Evolutionary conservation across 768 basidiomycete genomes (phyloP).

Genomic region (Xerocomellus amylosporus): DNA sequence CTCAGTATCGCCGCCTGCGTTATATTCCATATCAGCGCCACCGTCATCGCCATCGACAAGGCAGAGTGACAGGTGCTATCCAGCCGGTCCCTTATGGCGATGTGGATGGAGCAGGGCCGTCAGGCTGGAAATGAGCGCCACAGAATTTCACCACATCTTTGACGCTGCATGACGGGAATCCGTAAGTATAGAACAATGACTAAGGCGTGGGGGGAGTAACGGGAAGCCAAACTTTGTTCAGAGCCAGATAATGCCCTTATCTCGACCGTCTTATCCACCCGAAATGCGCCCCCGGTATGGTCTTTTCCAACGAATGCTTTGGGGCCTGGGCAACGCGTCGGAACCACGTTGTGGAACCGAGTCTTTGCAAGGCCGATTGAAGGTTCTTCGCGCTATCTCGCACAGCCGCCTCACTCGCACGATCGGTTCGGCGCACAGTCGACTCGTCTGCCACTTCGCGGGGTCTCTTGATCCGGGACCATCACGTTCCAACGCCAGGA

Average conservation of each 20-base stretch:
- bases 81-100: conserved; percentile 20
- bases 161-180: conserved; percentile 36
- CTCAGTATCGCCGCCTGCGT: conserved; percentile 36
- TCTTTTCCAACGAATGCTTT: conserved; percentile 22
- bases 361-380: conserved; percentile 30
- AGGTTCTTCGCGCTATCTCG: conserved; percentile 11
- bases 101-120: conserved; percentile 6
- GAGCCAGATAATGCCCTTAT: conserved; percentile 15
- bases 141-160: conserved; percentile 36
- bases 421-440: conserved; percentile 26
- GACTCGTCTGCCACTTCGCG: conserved; percentile 23
- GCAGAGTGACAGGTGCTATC: conserved; percentile 9
- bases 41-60: conserved; percentile 9
- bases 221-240: conserved; percentile 21
- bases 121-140: conserved; percentile 29
- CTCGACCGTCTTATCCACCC: conserved; percentile 22
- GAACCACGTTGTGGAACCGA: conserved; percentile 24
- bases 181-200: conserved; percentile 6
- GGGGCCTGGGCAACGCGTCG: conserved; percentile 9
- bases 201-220: conserved; percentile 3
- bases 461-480: conserved; percentile 46
- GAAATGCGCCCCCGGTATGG: conserved; percentile 35
- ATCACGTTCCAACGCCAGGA: conserved; percentile 38
- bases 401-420: conserved; percentile 22
- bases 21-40: conserved; percentile 42